These are phyloP conservation scores for Nitzschia sp. DNA, from an alignment of 108 stramenopile genomes.

Conservation along the genomic window DNA sequence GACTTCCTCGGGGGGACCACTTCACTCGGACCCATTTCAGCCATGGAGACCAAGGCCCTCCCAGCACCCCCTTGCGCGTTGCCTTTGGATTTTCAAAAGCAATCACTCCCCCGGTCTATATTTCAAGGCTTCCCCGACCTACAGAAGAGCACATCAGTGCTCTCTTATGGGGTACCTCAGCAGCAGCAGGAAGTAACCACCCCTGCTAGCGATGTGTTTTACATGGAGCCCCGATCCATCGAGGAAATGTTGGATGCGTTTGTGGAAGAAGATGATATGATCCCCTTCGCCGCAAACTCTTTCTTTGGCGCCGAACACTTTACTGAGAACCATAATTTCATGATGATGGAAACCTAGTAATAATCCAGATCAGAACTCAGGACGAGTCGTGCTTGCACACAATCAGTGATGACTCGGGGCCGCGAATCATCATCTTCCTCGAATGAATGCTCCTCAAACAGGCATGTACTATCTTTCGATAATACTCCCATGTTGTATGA, in stretches of 20 bases:
- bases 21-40: not conserved
- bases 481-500: not conserved
- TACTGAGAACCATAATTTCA: no score
- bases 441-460: no score
- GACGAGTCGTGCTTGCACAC: no score
- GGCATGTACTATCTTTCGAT: no score
- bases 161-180: not conserved
- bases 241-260: not conserved
- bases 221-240: not conserved
- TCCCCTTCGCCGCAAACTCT: not conserved
- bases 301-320: not conserved
- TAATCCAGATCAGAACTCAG: no score
- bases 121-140: not conserved
- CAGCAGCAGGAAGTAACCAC: not conserved
- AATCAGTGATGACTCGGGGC: no score
- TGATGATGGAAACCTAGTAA: no score
- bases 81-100: not conserved
- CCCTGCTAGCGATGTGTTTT: not conserved
- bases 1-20: not conserved
- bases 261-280: not conserved
- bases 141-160: not conserved
- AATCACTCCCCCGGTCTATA: not conserved
- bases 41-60: not conserved
- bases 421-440: no score
- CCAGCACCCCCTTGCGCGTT: not conserved